These are phyloP conservation scores for Talaromyces sp. DNA, from an alignment of 2,329 filamentous ascomycete genomes.

Conservation along the genomic window DNA sequence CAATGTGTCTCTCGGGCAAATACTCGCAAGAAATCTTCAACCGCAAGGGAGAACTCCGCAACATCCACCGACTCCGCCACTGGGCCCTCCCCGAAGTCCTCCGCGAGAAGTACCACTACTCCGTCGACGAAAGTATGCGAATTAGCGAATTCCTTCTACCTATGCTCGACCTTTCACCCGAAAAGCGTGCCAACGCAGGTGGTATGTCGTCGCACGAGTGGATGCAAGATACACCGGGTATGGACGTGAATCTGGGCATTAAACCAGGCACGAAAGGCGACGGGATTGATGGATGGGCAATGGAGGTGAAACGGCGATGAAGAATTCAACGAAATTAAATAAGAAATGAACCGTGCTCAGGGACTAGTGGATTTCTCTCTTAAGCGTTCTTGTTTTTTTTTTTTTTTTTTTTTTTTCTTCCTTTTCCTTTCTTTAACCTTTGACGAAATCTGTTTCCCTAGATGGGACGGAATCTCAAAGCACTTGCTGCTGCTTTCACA, in stretches of 20 bases:
- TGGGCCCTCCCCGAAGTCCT: constrained; percentile 94
- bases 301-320: constrained; percentile 80
- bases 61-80: constrained; percentile 93
- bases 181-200: constrained; percentile 89
- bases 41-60: constrained; percentile 91
- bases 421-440: not conserved
- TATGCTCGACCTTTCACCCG: constrained; percentile 87
- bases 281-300: constrained; percentile 91
- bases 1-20: constrained; percentile 87
- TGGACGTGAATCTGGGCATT: constrained; percentile 76
- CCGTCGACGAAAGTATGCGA: constrained; percentile 74
- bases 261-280: constrained; percentile 82
- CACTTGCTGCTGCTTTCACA: constrained; percentile 16
- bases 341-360: not conserved
- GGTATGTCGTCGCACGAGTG: constrained; percentile 89
- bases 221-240: constrained; percentile 82
- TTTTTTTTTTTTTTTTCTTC: constrained; percentile 4
- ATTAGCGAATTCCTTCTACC: constrained; percentile 83
- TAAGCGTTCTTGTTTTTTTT: constrained; percentile 11
- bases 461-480: constrained; percentile 12
- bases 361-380: constrained; percentile 7
- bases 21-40: constrained; percentile 99
- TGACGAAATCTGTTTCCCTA: constrained; percentile 10
- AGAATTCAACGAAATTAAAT: not conserved
- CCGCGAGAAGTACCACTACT: constrained; percentile 95